phyloP scores from a whole-genome alignment of 2,329 filamentous ascomycete genomes.

The Cercospora citrullina region DNA sequence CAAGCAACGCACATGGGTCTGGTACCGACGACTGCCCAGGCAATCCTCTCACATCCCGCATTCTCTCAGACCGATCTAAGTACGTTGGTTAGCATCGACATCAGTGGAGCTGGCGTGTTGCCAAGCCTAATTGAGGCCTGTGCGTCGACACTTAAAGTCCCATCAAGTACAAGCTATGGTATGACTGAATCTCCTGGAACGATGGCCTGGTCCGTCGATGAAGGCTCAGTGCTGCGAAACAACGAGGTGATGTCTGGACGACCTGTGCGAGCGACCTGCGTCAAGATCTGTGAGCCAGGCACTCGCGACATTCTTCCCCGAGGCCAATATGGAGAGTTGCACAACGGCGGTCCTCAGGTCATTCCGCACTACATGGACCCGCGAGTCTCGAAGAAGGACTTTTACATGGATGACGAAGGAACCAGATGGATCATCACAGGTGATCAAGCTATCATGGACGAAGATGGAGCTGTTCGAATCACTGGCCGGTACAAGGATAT shows the following conservation, averaged over 20 bases:
- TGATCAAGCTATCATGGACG: constrained; percentile 55
- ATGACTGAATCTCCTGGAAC: constrained; percentile 51
- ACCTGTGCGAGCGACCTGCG: constrained; percentile 44
- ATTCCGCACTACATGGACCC: constrained; percentile 37
- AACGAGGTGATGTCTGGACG: constrained; percentile 47
- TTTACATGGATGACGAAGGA: constrained; percentile 37
- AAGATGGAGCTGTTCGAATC: constrained; percentile 44
- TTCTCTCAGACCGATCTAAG: constrained; percentile 34
- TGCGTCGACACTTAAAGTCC: constrained; percentile 33
- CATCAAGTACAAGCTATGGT: constrained; percentile 42
- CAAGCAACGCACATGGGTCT: constrained; percentile 38
- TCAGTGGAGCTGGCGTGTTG: constrained; percentile 42
- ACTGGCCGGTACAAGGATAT: constrained; percentile 40
- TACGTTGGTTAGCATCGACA: constrained; percentile 37
- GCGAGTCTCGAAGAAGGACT: constrained; percentile 31
- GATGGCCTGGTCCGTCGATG: constrained; percentile 43
- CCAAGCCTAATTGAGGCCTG: constrained; percentile 36
- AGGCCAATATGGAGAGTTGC: constrained; percentile 37
- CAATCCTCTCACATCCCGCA: constrained; percentile 36
- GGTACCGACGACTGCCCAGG: constrained; percentile 40
- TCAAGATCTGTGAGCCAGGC: constrained; percentile 37
- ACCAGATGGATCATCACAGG: constrained; percentile 67
- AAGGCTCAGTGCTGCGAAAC: constrained; percentile 36
- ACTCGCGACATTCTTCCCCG: constrained; percentile 31
- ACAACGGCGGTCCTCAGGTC: constrained; percentile 36